These are phyloP conservation scores for Aschersonia sp. DNA, from an alignment of 2,329 filamentous ascomycete genomes.

Conservation along the genomic window DNA sequence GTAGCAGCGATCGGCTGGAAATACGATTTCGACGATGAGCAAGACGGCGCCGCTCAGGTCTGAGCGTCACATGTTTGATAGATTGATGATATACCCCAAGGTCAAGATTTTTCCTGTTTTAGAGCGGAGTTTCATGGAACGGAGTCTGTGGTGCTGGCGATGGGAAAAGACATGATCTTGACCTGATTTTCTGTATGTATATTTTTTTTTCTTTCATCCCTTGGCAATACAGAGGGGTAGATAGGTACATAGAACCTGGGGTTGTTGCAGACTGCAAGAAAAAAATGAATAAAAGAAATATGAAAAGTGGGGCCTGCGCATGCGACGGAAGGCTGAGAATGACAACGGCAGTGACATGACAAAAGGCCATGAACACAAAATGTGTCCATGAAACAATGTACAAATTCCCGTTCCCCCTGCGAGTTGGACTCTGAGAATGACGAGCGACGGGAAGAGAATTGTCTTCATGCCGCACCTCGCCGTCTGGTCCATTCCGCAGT, in stretches of 20 bases:
- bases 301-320: no score
- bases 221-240: slow-evolving; percentile 7
- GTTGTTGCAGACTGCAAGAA: not conserved
- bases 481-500: no score
- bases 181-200: slow-evolving; percentile 5
- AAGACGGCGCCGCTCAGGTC: not conserved
- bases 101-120: not conserved
- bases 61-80: not conserved
- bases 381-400: no score
- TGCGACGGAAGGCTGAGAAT: no score
- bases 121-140: not conserved
- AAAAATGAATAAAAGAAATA: no score
- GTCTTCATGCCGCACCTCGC: no score
- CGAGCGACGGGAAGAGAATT: no score
- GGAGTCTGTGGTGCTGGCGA: not conserved
- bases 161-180: slow-evolving; percentile 2
- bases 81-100: not conserved
- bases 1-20: slow-evolving; percentile 2
- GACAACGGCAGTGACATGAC: no score
- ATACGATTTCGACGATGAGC: slow-evolving; percentile 2
- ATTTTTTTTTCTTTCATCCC: slow-evolving; percentile 4
- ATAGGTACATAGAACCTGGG: slow-evolving; percentile 7
- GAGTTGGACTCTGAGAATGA: no score
- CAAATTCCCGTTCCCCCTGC: no score
- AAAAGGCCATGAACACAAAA: no score